Base-by-base conservation (phyloP, 2,329 filamentous ascomycete species). In the Fusarium devonianum region DNA sequence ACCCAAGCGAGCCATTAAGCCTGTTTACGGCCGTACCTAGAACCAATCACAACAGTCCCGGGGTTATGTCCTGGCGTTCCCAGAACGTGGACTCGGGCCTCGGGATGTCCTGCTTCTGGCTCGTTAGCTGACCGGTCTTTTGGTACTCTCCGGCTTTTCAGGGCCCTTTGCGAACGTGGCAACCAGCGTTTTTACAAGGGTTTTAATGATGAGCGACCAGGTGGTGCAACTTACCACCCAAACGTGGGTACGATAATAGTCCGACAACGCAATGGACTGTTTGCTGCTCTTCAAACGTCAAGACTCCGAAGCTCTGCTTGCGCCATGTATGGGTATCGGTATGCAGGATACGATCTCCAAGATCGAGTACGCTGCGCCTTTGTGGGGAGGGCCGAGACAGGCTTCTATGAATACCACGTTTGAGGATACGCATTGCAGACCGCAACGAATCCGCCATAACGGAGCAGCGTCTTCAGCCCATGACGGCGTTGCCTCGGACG, bases 31-130 rank as follows among this genome's bases (percentile, higher is more conserved):
- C 39, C 28, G 29, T 26, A 17, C 38, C 6, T 12, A 5, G 12
- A n/a, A 23, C 67, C 66, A 69, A 69, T 69, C 57, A 67, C 3
- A 37, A 17, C 21, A 35, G 64, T 68, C 66, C 63, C 67, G 56
- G 59, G 51, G 52, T 52, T 50, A 33, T 37, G 57, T 59, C 39
- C 56, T 64, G 58, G 60, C 53, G 56, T 65, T 59, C 60, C 67
- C 61, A 64, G 56, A 46, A 66, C 65, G 48, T 49, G 55, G 67
- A 56, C 58, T 66, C 64, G 65, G 66, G 63, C 63, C 60, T 64
- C 61, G 59, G 63, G 57, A 65, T 65, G 63, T 65, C 56, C 63
- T 65, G 63, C 63, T 64, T 65, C 58, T 60, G 51, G 56, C 56
- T 51, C 51, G 46, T 59, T 61, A 49, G 35, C 50, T 61, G 51